phyloP scores from a whole-genome alignment of 208 protist genomes.

The Leishmania martiniquensis region DNA sequence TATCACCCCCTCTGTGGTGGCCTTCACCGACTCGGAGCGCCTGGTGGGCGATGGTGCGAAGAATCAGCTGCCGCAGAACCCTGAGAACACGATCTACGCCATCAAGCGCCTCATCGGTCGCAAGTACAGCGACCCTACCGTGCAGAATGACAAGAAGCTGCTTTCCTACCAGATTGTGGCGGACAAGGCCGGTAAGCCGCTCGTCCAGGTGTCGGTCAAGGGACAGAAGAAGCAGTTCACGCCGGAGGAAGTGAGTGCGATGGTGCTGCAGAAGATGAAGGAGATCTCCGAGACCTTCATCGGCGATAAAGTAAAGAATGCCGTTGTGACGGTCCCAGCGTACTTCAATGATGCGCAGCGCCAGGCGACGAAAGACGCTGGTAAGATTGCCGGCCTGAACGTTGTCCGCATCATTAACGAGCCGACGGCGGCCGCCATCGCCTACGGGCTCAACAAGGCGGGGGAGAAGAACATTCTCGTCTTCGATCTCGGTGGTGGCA shows the following conservation, averaged over 20 bases:
- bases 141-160: constrained; percentile 97
- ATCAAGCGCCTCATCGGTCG: constrained; percentile 94
- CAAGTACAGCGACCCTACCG: constrained; percentile 89
- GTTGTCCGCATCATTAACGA: constrained; percentile 99
- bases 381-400: constrained; percentile 96
- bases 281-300: constrained; percentile 94
- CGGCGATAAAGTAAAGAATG: constrained; percentile 93
- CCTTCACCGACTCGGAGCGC: constrained; percentile 95
- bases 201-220: constrained; percentile 77
- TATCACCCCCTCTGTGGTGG: constrained; percentile 96
- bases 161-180: constrained; percentile 82
- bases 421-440: constrained; percentile 99
- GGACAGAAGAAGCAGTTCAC: constrained; percentile 79
- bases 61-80: constrained; percentile 92
- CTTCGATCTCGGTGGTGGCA: constrained; percentile 98
- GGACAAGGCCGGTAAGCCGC: constrained; percentile 85
- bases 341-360: constrained; percentile 99
- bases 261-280: constrained; percentile 95
- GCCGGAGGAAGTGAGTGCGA: constrained; percentile 88
- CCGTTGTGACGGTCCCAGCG: constrained; percentile 98
- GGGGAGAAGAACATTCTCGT: constrained; percentile 95
- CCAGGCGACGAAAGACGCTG: constrained; percentile 99
- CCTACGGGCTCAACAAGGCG: constrained; percentile 98
- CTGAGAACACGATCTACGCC: constrained; percentile 91
- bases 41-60: constrained; percentile 92